A percentile compares a stretch with the other conserved stretches of the same genome.
Conservation (phyloP, 2,329 filamentous ascomycete species). For the Gremmenia infestans region DNA sequence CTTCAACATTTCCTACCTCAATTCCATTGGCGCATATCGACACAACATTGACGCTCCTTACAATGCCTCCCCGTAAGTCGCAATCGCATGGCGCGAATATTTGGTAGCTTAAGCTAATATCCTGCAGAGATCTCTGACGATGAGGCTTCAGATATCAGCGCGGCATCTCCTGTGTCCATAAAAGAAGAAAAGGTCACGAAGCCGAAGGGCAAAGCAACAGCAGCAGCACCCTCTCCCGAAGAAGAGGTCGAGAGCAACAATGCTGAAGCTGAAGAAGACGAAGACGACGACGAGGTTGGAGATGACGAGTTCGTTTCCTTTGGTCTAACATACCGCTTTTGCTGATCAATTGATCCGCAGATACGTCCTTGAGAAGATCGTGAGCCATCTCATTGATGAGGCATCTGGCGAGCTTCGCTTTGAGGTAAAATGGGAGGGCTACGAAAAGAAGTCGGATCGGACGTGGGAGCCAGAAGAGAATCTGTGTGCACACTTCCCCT, state of each 20-base stretch:
- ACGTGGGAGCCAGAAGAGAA: conserved; percentile 81
- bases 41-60: not conserved
- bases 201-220: conserved; percentile 14
- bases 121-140: conserved; percentile 27
- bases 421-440: conserved; percentile 79
- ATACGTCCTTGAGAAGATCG: conserved; percentile 70
- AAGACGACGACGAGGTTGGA: conserved; percentile 36
- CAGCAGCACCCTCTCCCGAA: conserved; percentile 24
- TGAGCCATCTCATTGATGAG: conserved; percentile 57
- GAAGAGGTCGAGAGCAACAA: conserved; percentile 25
- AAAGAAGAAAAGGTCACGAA: conserved; percentile 20
- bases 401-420: conserved; percentile 50
- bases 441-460: conserved; percentile 60
- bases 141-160: conserved; percentile 33
- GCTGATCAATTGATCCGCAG: conserved; percentile 37
- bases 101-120: conserved; percentile 16
- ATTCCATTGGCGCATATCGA: not conserved
- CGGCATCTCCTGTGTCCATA: conserved; percentile 16
- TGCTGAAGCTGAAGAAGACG: conserved; percentile 29
- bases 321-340: conserved; percentile 22
- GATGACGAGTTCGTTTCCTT: conserved; percentile 40
- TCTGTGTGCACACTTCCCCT: conserved; percentile 40
- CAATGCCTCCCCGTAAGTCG: conserved; percentile 31
- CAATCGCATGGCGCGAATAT: conserved; percentile 7
- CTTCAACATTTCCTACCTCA: not conserved